phyloP scores from a whole-genome alignment of 1,139 yeast genomes.

The Taphrina wiesneri region DNA sequence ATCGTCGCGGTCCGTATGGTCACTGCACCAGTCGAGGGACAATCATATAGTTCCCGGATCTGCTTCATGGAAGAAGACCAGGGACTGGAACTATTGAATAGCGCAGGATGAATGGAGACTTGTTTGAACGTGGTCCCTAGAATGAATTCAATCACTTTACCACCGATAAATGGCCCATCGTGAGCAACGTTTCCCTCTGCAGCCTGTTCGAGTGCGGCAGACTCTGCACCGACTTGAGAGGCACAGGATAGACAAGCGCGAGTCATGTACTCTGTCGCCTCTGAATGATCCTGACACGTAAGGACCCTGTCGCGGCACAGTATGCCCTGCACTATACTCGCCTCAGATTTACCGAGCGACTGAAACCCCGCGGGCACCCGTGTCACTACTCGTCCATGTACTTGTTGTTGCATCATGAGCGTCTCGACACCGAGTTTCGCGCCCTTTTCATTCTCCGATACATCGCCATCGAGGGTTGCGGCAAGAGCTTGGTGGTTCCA shows the following conservation, averaged over 20 bases:
- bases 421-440: neutral
- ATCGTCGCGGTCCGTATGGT: neutral
- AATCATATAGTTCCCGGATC: neutral
- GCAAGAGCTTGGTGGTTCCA: slow-evolving; percentile 14
- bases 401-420: slow-evolving; percentile 2
- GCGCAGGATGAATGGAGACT: neutral
- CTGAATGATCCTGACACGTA: slow-evolving; percentile 17
- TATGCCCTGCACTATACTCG: neutral
- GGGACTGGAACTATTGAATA: neutral
- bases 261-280: neutral
- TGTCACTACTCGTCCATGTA: slow-evolving; percentile 1
- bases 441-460: neutral
- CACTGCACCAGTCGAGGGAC: neutral
- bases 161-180: slow-evolving; percentile 5
- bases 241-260: neutral
- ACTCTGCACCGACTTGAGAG: slow-evolving; percentile 4
- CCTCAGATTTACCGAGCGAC: neutral
- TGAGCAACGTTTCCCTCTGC: neutral
- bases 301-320: neutral
- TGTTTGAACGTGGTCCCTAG: neutral
- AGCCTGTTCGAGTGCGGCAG: neutral
- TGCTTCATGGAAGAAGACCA: too few relatives aligned
- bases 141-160: neutral
- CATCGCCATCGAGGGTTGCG: slow-evolving; percentile 6
- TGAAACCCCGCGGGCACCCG: neutral